These are phyloP conservation scores for Amoeboaphelidium occidentale DNA, from an alignment of 371 early-diverging fungal genomes.

Conservation along the genomic window DNA sequence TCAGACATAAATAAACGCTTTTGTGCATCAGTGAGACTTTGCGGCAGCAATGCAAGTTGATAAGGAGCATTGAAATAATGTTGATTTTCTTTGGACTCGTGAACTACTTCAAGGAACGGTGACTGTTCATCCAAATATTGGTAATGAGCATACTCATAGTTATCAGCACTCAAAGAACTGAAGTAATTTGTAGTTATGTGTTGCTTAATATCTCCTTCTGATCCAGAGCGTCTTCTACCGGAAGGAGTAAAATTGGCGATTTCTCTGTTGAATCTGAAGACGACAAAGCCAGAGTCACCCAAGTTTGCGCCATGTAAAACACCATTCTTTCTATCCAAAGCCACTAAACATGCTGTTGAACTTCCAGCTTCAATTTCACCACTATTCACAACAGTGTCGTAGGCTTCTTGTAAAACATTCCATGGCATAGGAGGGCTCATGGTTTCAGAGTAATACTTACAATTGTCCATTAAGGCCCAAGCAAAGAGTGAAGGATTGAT, in stretches of 20 bases:
- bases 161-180: no score
- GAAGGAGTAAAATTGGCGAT: no score
- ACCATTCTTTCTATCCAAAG: conserved; percentile 4
- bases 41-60: conserved; percentile 4
- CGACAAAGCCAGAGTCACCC: conserved; percentile 7
- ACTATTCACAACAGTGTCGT: neutral
- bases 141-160: no score
- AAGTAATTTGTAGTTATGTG: no score
- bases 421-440: neutral
- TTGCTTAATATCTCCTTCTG: no score
- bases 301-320: conserved; percentile 3
- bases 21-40: neutral
- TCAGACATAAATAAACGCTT: conserved; percentile 1
- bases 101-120: neutral
- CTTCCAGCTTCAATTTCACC: conserved; percentile 3
- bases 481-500: conserved; percentile 5
- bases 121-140: no score
- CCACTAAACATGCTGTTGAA: conserved; percentile 5
- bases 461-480: conserved; percentile 7
- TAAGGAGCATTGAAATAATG: conserved; percentile 9
- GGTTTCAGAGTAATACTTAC: neutral
- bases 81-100: conserved; percentile 4
- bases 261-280: conserved; percentile 1
- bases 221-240: no score
- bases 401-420: neutral